These are phyloP conservation scores for Trametes sp. DNA, from an alignment of 1,284 basidiomycete species.

Conservation along the genomic window DNA sequence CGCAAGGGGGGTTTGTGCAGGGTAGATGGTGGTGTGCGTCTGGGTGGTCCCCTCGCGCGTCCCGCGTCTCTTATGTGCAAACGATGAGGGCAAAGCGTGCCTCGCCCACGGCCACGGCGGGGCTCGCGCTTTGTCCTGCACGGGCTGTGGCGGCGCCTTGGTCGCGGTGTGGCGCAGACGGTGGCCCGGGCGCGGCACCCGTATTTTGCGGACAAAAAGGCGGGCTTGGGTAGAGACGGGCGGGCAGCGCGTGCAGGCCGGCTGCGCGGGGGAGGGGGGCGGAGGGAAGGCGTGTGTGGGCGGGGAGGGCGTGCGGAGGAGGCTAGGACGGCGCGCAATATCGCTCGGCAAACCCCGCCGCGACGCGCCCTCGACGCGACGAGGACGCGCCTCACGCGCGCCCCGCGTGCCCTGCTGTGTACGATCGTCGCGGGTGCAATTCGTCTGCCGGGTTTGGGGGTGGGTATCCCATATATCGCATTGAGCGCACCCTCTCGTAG, in stretches of 20 bases:
- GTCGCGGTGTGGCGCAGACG: conserved; percentile 15
- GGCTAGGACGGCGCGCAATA: conserved; percentile 23
- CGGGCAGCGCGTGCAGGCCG: background rate
- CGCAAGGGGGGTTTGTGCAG: background rate
- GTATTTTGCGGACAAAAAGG: conserved; percentile 10
- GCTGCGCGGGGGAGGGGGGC: conserved; percentile 1
- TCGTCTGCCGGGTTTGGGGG: conserved; percentile 1
- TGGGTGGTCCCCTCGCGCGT: background rate
- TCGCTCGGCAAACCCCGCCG: conserved; percentile 24
- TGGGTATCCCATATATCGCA: conserved; percentile 21
- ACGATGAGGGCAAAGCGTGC: conserved; percentile 5
- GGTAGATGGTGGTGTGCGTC: background rate
- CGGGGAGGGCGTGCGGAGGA: conserved; percentile 21
- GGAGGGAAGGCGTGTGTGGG: conserved; percentile 14
- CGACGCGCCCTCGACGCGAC: conserved; percentile 30
- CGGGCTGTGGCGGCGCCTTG: conserved; percentile 5
- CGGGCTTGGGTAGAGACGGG: background rate
- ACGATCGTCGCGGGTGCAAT: conserved; percentile 4
- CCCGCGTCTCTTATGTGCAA: conserved; percentile 5
- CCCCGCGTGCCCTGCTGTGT: conserved; percentile 9
- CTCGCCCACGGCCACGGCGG: conserved; percentile 8
- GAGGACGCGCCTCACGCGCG: conserved; percentile 25
- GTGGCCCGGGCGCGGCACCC: conserved; percentile 2
- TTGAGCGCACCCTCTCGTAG: conserved; percentile 3
- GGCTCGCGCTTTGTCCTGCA: conserved; percentile 17